Percentiles rank a stretch among this genome's conserved stretches.
phyloP scores from a whole-genome alignment of 176 grass and related monocot genomes.

The Tillandsia fasciculata region DNA sequence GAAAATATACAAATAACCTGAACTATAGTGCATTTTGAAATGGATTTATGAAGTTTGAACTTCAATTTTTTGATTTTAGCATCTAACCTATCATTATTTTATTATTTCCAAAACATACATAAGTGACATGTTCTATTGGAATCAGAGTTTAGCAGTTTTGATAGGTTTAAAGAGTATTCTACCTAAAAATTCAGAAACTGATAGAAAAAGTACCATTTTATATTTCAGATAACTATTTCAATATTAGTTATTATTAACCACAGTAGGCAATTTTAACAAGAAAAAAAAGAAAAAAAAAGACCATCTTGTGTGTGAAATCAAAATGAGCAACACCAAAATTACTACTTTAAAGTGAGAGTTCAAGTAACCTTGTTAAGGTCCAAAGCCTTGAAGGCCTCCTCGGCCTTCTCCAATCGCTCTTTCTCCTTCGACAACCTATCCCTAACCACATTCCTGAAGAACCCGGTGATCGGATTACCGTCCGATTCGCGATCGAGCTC shows the following conservation, averaged over 20 bases:
- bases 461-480: constrained; percentile 42
- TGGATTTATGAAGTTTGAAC: too few species aligned
- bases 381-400: constrained; percentile 77
- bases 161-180: too few species aligned
- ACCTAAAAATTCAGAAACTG: too few species aligned
- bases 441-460: constrained; percentile 49
- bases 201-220: not conserved
- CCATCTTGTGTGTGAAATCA: not conserved
- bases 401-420: constrained; percentile 63
- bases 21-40: too few species aligned
- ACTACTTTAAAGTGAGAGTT: not conserved
- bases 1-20: too few species aligned
- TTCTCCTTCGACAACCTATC: constrained; percentile 62
- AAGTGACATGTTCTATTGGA: too few species aligned
- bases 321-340: not conserved
- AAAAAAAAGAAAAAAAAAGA: too few species aligned
- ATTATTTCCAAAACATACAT: too few species aligned
- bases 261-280: too few species aligned
- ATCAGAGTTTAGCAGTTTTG: too few species aligned
- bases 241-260: not conserved
- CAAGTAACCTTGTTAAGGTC: constrained; percentile 72
- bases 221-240: not conserved
- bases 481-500: constrained; percentile 81
- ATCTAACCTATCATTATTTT: too few species aligned
- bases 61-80: too few species aligned